Conservation (phyloP, 1,284 basidiomycete species). For the Leccinum griseonigrum region DNA sequence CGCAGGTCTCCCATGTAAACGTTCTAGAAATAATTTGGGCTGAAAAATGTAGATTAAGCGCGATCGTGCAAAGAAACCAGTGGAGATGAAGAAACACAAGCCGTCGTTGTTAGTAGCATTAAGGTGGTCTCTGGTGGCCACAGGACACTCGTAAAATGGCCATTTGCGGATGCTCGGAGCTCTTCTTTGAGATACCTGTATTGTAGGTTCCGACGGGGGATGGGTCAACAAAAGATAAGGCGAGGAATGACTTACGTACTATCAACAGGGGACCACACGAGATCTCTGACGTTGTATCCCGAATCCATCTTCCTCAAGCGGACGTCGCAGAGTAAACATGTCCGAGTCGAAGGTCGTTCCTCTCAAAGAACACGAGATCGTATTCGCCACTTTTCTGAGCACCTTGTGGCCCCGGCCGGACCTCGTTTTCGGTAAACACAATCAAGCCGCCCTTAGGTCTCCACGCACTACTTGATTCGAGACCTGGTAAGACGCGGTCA, state of each 20-base stretch:
- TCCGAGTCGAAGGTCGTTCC: slow-evolving; percentile 91
- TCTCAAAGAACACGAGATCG: slow-evolving; percentile 93
- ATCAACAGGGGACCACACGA: slow-evolving; percentile 93
- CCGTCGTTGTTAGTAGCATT: slow-evolving; percentile 66
- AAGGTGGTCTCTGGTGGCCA: slow-evolving; percentile 90
- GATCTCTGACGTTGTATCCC: slow-evolving; percentile 71
- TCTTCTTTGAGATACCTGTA: slow-evolving; percentile 90
- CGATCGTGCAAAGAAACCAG: background rate
- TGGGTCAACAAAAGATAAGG: background rate
- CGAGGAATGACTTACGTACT: slow-evolving; percentile 6
- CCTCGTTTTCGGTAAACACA: slow-evolving; percentile 80
- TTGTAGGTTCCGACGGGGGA: slow-evolving; percentile 10
- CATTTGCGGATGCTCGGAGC: slow-evolving; percentile 51
- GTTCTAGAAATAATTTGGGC: slow-evolving; percentile 59
- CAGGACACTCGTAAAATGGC: slow-evolving; percentile 62
- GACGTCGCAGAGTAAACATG: slow-evolving; percentile 75
- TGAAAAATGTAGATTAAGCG: slow-evolving; percentile 24
- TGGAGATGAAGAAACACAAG: slow-evolving; percentile 43
- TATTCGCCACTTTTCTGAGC: slow-evolving; percentile 69
- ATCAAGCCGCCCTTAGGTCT: slow-evolving; percentile 88
- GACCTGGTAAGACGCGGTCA: slow-evolving; percentile 75
- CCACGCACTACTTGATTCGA: slow-evolving; percentile 85
- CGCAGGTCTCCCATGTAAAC: slow-evolving; percentile 78
- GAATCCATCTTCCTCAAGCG: slow-evolving; percentile 39
- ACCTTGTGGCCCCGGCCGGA: slow-evolving; percentile 62